Conservation (phyloP, 2,329 filamentous ascomycete species). For the Sclerotinia nivalis region DNA sequence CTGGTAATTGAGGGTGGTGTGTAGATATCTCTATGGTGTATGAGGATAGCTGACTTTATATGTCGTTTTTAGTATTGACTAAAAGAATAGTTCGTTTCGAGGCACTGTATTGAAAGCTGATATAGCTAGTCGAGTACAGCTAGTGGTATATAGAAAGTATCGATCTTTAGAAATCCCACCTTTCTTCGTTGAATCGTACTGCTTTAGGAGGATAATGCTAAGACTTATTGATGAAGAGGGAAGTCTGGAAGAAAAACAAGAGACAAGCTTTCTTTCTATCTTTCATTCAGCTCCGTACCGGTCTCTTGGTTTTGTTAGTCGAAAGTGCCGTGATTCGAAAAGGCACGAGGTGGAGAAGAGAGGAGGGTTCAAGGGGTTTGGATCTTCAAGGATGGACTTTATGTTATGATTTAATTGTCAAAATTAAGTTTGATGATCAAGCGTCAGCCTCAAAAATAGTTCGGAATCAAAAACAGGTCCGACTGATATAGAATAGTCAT, state of each 20-base stretch:
- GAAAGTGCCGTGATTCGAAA: background rate
- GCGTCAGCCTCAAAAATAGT: background rate
- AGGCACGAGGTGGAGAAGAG: slow-evolving; percentile 16
- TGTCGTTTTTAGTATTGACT: too few relatives aligned
- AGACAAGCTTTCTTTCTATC: slow-evolving; percentile 9
- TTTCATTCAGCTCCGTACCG: background rate
- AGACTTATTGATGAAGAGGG: background rate
- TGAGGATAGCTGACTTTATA: background rate
- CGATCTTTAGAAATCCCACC: background rate
- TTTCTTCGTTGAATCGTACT: background rate
- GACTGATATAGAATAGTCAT: background rate
- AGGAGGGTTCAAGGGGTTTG: slow-evolving; percentile 16
- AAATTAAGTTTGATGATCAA: slow-evolving; percentile 10
- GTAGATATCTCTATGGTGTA: background rate
- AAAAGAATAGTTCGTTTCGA: background rate
- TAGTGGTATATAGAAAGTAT: background rate
- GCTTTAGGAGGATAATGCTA: background rate
- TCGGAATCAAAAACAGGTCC: background rate
- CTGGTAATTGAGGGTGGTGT: background rate
- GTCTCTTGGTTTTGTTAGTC: background rate
- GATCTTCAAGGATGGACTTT: background rate
- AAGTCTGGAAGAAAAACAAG: background rate
- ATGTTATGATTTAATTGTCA: slow-evolving; percentile 16
- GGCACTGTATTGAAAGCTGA: background rate
- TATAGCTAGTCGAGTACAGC: background rate